These are phyloP conservation scores for Lolium rigidum DNA, from an alignment of 176 grass and related monocot species.

Conservation along the genomic window DNA sequence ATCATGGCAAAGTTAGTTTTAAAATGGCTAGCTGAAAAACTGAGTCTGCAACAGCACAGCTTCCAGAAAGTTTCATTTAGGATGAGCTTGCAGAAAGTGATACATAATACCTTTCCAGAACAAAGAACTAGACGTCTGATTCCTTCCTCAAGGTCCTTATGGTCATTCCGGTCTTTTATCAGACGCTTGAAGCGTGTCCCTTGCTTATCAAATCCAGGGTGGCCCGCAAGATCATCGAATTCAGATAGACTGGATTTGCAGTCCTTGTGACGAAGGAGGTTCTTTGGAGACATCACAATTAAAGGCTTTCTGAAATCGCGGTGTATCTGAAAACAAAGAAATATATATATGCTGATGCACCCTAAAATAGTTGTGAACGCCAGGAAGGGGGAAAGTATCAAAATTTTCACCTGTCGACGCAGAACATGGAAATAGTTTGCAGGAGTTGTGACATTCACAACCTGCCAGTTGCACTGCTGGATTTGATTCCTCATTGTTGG, in stretches of 20 bases:
- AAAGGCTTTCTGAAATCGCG: conserved; percentile 95
- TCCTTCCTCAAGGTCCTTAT: conserved; percentile 82
- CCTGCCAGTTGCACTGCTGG: conserved; percentile 98
- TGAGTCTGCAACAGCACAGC: background rate
- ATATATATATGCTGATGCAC: conserved; percentile 30
- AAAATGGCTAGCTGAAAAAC: background rate
- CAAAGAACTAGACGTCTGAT: conserved; percentile 88
- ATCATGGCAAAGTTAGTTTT: conserved; percentile 21
- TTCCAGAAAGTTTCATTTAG: background rate
- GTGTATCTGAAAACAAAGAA: conserved; percentile 68
- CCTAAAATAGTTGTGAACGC: conserved; percentile 17
- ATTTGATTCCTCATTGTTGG: conserved; percentile 91
- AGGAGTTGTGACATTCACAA: conserved; percentile 97
- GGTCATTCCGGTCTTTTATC: conserved; percentile 86
- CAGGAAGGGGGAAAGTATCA: background rate
- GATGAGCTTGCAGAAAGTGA: conserved; percentile 12
- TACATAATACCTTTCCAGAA: conserved; percentile 81
- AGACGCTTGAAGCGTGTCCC: conserved; percentile 97
- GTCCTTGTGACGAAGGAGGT: conserved; percentile 92
- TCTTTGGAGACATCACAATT: conserved; percentile 95
- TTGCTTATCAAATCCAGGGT: conserved; percentile 96
- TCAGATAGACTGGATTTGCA: conserved; percentile 97
- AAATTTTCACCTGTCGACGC: conserved; percentile 73
- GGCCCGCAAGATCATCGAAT: conserved; percentile 92
- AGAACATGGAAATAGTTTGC: conserved; percentile 98